These are phyloP conservation scores for Tuber melanosporum DNA, from an alignment of 495 filamentous ascomycete genomes.

Conservation along the genomic window DNA sequence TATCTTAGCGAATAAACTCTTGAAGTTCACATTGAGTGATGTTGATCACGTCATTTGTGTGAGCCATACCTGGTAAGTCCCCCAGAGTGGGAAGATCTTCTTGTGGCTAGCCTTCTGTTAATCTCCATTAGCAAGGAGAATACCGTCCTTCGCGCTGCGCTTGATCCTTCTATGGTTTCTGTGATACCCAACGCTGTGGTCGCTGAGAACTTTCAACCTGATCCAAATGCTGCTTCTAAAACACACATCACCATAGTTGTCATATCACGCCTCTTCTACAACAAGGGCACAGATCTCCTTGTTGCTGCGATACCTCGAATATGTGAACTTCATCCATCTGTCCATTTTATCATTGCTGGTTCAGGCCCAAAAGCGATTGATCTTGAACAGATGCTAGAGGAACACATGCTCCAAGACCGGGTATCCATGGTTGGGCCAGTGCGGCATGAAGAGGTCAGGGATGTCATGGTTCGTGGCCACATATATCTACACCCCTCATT, in stretches of 20 bases:
- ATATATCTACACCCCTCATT: conserved; percentile 93
- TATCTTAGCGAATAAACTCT: conserved; percentile 90
- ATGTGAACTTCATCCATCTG: conserved; percentile 77
- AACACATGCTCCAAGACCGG: conserved; percentile 87
- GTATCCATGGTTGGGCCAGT: conserved; percentile 87
- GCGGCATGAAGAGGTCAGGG: conserved; percentile 89
- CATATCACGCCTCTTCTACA: conserved; percentile 95
- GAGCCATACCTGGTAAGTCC: conserved; percentile 82
- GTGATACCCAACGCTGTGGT: conserved; percentile 97
- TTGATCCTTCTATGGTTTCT: conserved; percentile 93
- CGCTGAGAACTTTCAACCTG: conserved; percentile 84
- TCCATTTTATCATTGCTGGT: conserved; percentile 93
- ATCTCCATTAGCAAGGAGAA: conserved; percentile 74
- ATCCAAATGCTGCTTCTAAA: conserved; percentile 41
- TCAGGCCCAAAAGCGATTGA: conserved; percentile 95
- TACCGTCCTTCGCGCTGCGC: conserved; percentile 85
- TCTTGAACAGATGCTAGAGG: conserved; percentile 94
- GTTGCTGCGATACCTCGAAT: conserved; percentile 93
- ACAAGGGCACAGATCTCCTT: conserved; percentile 93
- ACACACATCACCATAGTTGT: conserved; percentile 82
- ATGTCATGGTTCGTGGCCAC: conserved; percentile 97
- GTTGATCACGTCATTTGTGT: conserved; percentile 98
- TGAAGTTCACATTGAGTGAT: conserved; percentile 93
- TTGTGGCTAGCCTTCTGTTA: conserved; percentile 11
- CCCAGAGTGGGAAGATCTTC: conserved; percentile 2